phyloP scores from a whole-genome alignment of 2,329 filamentous ascomycete species.

The Albifimbria verrucaria region DNA sequence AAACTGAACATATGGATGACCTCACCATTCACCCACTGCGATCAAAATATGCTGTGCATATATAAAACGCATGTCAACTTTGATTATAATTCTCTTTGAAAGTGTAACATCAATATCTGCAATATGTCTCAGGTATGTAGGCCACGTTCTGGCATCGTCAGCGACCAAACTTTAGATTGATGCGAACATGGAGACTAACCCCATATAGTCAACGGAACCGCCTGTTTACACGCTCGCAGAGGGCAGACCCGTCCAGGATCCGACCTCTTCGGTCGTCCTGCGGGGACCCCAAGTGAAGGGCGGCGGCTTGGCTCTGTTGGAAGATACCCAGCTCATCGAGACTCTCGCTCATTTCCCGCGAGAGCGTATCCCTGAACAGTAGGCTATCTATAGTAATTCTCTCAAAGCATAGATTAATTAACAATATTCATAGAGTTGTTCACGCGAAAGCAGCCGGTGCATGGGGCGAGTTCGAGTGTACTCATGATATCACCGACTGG shows the following conservation, averaged over 20 bases:
- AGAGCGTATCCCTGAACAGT: conserved; percentile 46
- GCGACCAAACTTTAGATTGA: too few relatives aligned
- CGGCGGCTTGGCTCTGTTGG: conserved; percentile 39
- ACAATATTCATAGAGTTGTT: conserved; percentile 16
- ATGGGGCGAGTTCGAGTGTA: conserved; percentile 59
- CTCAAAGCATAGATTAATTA: background rate
- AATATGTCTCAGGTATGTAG: background rate
- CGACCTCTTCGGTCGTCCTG: background rate
- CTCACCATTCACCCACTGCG: background rate
- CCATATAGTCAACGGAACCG: background rate
- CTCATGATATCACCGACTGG: conserved; percentile 52
- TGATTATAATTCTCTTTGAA: too few relatives aligned
- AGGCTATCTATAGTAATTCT: conserved; percentile 4
- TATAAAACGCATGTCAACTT: too few relatives aligned
- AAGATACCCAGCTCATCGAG: conserved; percentile 65
- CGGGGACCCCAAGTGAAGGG: background rate
- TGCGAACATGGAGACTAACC: background rate
- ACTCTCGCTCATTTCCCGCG: conserved; percentile 53
- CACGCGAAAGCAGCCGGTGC: conserved; percentile 36
- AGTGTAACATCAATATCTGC: too few relatives aligned
- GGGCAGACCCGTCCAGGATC: conserved; percentile 1
- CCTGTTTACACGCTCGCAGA: background rate
- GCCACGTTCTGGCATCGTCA: too few relatives aligned
- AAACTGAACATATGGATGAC: background rate
- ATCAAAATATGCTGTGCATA: background rate